Conservation (phyloP, 2,329 filamentous ascomycete species). For the Hypoxylon sp. region DNA sequence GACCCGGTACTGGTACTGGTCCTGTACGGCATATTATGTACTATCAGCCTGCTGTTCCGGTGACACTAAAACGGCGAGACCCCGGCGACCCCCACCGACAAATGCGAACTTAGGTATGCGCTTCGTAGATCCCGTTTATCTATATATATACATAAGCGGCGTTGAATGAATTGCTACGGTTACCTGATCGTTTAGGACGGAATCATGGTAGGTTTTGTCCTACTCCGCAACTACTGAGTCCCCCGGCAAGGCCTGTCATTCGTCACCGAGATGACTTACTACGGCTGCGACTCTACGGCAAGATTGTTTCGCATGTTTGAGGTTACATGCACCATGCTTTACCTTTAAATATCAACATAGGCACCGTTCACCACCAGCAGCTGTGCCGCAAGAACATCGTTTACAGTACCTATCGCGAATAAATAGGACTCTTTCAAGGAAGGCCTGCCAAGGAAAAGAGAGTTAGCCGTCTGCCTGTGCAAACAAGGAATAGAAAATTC, state of each 20-base stretch:
- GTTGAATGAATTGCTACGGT: background rate
- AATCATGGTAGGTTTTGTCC: background rate
- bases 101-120: background rate
- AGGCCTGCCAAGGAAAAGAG: background rate
- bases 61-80: background rate
- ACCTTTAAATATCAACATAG: background rate
- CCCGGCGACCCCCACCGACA: background rate
- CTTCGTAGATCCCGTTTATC: background rate
- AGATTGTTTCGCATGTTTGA: background rate
- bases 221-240: constrained; percentile 17
- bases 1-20: constrained; percentile 5
- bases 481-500: background rate
- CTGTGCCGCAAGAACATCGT: background rate
- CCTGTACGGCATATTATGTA: background rate
- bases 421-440: background rate
- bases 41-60: background rate
- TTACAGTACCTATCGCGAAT: background rate
- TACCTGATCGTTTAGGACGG: background rate
- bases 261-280: constrained; percentile 10
- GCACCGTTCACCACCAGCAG: background rate
- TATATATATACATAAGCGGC: background rate
- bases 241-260: background rate
- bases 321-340: constrained; percentile 1
- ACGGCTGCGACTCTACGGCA: background rate
- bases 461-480: background rate